A percentile compares a stretch with the other conserved stretches of the same genome.
Conservation (phyloP, 371 early-diverging fungal species). For the Capniomyces stellatus region DNA sequence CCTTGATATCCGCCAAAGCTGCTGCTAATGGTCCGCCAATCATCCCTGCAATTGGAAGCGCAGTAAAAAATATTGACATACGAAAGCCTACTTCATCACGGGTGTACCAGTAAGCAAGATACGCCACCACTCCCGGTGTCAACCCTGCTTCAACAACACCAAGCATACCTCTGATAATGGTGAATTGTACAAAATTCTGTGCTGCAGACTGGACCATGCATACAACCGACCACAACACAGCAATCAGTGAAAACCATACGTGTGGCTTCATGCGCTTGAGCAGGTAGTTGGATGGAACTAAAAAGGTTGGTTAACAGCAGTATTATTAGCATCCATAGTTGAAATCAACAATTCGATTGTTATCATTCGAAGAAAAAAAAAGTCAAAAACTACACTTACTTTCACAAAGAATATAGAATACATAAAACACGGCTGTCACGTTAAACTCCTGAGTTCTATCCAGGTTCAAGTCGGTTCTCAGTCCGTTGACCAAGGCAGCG, state of each 20-base stretch:
- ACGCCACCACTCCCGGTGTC: conserved; percentile 34
- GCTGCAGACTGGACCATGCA: conserved; percentile 24
- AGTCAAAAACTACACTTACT: too few species aligned
- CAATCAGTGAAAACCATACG: conserved; percentile 49
- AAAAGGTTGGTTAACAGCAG: too few species aligned
- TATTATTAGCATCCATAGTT: too few species aligned
- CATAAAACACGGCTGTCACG: not conserved
- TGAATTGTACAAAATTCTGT: conserved; percentile 8
- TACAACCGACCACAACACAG: conserved; percentile 36
- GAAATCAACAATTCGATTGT: too few species aligned
- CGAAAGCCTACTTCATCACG: conserved; percentile 21
- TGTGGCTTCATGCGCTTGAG: conserved; percentile 43
- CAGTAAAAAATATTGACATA: conserved; percentile 27
- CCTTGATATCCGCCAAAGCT: conserved; percentile 20
- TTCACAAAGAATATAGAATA: not conserved
- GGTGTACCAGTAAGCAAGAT: conserved; percentile 35
- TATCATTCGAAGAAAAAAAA: too few species aligned
- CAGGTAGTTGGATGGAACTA: conserved; percentile 37
- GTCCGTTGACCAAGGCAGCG: conserved; percentile 27
- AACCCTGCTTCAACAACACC: conserved; percentile 48
- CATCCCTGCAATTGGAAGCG: conserved; percentile 27
- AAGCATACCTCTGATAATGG: conserved; percentile 35
- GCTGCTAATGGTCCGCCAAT: conserved; percentile 29
- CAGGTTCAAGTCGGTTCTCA: conserved; percentile 20
- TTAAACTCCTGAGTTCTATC: not conserved